These are phyloP conservation scores for Laetiporus sulphureus DNA, from an alignment of 1,284 basidiomycete species.

Conservation along the genomic window DNA sequence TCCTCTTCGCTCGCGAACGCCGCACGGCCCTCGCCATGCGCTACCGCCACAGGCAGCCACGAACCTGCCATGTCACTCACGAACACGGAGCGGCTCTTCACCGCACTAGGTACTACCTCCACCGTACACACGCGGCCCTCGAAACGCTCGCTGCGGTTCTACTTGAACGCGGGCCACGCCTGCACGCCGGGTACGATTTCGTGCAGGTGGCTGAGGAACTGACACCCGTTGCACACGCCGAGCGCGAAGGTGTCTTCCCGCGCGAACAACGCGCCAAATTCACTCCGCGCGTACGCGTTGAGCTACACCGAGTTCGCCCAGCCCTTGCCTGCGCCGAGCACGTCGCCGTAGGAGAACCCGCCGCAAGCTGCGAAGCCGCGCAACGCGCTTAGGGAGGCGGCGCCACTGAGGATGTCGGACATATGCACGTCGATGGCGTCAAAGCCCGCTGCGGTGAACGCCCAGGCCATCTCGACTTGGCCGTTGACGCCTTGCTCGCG, in stretches of 20 bases:
- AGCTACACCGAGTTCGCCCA: slow-evolving; percentile 95
- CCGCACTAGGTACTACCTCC: slow-evolving; percentile 56
- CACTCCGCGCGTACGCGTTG: slow-evolving; percentile 63
- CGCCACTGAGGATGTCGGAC: slow-evolving; percentile 87
- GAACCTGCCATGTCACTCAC: slow-evolving; percentile 85
- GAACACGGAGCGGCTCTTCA: slow-evolving; percentile 71
- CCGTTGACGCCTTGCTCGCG: slow-evolving; percentile 99
- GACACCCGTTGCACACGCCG: slow-evolving; percentile 98
- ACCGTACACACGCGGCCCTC: slow-evolving; percentile 85
- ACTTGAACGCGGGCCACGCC: slow-evolving; percentile 89
- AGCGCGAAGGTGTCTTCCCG: slow-evolving; percentile 82
- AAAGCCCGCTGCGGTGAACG: slow-evolving; percentile 91
- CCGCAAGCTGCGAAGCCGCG: slow-evolving; percentile 92
- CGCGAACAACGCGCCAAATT: slow-evolving; percentile 81
- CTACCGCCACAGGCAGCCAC: slow-evolving; percentile 86
- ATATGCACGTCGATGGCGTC: slow-evolving; percentile 96
- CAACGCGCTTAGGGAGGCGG: slow-evolving; percentile 62
- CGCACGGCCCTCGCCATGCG: slow-evolving; percentile 93
- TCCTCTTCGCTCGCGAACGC: slow-evolving; percentile 50
- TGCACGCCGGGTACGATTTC: slow-evolving; percentile 85
- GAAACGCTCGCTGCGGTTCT: slow-evolving; percentile 86
- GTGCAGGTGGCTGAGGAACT: slow-evolving; percentile 87
- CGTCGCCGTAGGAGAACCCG: slow-evolving; percentile 98
- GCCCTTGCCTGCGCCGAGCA: slow-evolving; percentile 94
- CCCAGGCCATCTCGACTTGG: slow-evolving; percentile 98